Conservation (phyloP, 306 rosid species). For the Trifolium dubium region DNA sequence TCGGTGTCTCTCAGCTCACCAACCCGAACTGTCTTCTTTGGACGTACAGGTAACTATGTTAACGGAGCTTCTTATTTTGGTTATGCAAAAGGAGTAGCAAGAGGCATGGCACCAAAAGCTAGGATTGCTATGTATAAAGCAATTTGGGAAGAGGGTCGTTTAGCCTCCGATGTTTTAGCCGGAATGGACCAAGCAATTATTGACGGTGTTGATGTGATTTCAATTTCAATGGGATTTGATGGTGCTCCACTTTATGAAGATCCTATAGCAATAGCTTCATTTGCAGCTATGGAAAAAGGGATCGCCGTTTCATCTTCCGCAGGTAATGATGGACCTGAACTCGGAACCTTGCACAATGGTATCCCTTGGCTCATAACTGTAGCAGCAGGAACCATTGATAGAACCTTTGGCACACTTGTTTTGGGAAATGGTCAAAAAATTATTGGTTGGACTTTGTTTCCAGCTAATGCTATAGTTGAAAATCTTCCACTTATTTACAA, state of each 20-base stretch:
- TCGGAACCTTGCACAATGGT: slow-evolving; percentile 33
- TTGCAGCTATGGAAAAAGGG: slow-evolving; percentile 50
- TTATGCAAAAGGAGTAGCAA: slow-evolving; percentile 43
- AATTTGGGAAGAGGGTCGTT: slow-evolving; percentile 21
- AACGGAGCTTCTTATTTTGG: slow-evolving; percentile 37
- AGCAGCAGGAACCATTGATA: slow-evolving; percentile 38
- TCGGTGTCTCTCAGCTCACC: slow-evolving; percentile 4
- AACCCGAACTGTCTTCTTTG: background rate
- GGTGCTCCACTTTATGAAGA: slow-evolving; percentile 36
- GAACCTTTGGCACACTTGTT: slow-evolving; percentile 34
- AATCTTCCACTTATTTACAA: slow-evolving; percentile 38
- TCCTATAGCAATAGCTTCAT: slow-evolving; percentile 42
- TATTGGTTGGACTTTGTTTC: slow-evolving; percentile 46
- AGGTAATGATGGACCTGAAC: slow-evolving; percentile 3
- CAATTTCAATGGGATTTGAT: slow-evolving; percentile 37
- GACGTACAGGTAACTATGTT: slow-evolving; percentile 42
- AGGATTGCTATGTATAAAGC: slow-evolving; percentile 39
- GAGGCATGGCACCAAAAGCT: slow-evolving; percentile 46
- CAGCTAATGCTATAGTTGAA: slow-evolving; percentile 33
- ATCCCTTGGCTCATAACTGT: slow-evolving; percentile 41
- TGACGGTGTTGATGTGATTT: slow-evolving; percentile 51
- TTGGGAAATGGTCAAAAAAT: slow-evolving; percentile 43
- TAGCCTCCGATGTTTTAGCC: slow-evolving; percentile 37
- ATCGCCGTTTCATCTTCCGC: slow-evolving; percentile 40
- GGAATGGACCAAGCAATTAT: slow-evolving; percentile 42